Conservation (phyloP, 495 filamentous ascomycete species). For the Elasticomyces elasticus region DNA sequence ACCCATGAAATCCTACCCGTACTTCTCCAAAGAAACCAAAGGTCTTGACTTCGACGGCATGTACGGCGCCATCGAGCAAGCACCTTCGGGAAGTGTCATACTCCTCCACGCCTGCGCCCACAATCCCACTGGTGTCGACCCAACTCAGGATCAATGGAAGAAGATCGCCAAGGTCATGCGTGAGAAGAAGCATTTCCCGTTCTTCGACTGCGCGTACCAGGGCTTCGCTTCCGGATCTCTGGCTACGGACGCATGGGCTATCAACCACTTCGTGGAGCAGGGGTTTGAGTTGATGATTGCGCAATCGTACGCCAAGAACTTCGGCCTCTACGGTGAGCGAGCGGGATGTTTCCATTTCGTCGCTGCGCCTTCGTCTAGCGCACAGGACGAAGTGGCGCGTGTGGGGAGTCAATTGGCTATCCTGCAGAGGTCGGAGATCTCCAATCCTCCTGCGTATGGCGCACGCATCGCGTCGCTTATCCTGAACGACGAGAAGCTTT, state of each 20-base stretch:
- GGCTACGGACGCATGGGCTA: slow-evolving; percentile 71
- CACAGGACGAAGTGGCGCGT: slow-evolving; percentile 48
- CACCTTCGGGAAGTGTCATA: slow-evolving; percentile 70
- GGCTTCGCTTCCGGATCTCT: slow-evolving; percentile 94
- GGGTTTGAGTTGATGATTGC: slow-evolving; percentile 94
- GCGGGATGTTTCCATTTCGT: slow-evolving; percentile 96
- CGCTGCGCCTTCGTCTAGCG: slow-evolving; percentile 58
- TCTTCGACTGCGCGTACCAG: slow-evolving; percentile 98
- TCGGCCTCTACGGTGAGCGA: slow-evolving; percentile 93
- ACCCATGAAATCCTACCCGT: slow-evolving; percentile 73
- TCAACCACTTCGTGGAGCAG: slow-evolving; percentile 85
- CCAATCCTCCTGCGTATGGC: slow-evolving; percentile 89
- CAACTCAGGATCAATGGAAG: slow-evolving; percentile 88
- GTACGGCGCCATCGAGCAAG: slow-evolving; percentile 53
- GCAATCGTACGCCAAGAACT: slow-evolving; percentile 98
- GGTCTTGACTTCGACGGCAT: slow-evolving; percentile 89
- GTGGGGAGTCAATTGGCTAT: slow-evolving; percentile 86
- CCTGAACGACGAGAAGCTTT: slow-evolving; percentile 73
- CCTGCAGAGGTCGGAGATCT: slow-evolving; percentile 92
- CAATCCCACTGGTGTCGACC: slow-evolving; percentile 97
- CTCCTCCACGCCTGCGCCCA: slow-evolving; percentile 95
- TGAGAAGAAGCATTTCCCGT: slow-evolving; percentile 78
- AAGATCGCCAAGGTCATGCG: slow-evolving; percentile 68
- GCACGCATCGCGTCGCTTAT: slow-evolving; percentile 74
- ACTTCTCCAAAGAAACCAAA: slow-evolving; percentile 77